These are phyloP conservation scores for Paraphaeosphaeria minitans DNA, from an alignment of 2,329 filamentous ascomycete genomes.

Conservation along the genomic window DNA sequence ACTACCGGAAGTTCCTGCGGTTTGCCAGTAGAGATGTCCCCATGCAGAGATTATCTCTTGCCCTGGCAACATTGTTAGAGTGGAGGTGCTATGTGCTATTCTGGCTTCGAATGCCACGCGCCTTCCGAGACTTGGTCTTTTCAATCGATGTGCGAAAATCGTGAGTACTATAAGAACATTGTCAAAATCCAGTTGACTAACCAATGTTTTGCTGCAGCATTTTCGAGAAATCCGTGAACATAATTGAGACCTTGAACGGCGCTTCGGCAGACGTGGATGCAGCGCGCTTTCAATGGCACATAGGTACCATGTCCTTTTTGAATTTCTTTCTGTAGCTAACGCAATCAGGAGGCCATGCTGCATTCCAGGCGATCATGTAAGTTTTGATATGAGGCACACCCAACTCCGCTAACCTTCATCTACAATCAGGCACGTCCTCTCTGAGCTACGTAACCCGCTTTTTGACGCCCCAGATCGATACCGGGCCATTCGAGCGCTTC, in stretches of 20 bases:
- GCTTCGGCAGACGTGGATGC: slow-evolving; percentile 42
- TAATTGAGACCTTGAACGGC: slow-evolving; percentile 44
- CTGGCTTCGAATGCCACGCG: slow-evolving; percentile 47
- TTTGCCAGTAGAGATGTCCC: slow-evolving; percentile 39
- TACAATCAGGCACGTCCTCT: slow-evolving; percentile 36
- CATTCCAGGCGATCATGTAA: slow-evolving; percentile 44
- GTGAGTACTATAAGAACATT: slow-evolving; percentile 24
- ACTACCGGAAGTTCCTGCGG: slow-evolving; percentile 38
- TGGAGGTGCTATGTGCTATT: slow-evolving; percentile 47
- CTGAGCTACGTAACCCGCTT: slow-evolving; percentile 45
- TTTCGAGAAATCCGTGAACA: slow-evolving; percentile 47
- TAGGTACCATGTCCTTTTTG: slow-evolving; percentile 26
- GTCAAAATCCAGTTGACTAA: background rate
- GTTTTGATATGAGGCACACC: background rate
- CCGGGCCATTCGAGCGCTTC: slow-evolving; percentile 41
- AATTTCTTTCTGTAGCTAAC: slow-evolving; percentile 13
- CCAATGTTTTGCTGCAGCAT: slow-evolving; percentile 28
- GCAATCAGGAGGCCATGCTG: slow-evolving; percentile 35
- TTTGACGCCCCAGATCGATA: slow-evolving; percentile 43
- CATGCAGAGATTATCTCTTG: slow-evolving; percentile 38
- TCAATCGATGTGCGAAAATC: slow-evolving; percentile 41
- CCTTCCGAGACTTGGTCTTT: slow-evolving; percentile 44
- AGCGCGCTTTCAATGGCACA: slow-evolving; percentile 47
- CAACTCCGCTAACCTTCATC: background rate
- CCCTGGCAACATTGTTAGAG: slow-evolving; percentile 40